phyloP scores from a whole-genome alignment of 805 yeast genomes.

The Ogataea wickerhamii region DNA sequence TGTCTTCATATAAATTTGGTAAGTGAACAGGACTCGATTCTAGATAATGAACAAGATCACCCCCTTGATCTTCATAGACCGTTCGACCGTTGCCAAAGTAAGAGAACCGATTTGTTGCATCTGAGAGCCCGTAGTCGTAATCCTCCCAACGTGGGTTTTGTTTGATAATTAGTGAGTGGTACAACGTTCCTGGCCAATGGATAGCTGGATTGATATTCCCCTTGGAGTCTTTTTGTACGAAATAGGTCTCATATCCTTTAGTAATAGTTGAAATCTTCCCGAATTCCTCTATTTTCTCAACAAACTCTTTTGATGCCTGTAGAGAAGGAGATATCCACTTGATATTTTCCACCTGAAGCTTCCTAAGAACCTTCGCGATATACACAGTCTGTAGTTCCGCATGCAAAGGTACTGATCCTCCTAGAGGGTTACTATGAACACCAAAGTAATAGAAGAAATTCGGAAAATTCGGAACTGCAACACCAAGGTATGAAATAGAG shows the following conservation, averaged over 20 bases:
- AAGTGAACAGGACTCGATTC: background rate
- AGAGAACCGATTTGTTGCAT: background rate
- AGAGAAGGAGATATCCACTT: conserved; percentile 1
- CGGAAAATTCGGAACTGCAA: conserved; percentile 1
- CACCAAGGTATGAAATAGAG: conserved; percentile 1
- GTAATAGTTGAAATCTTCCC: conserved; percentile 1
- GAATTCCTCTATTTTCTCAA: background rate
- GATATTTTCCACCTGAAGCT: background rate
- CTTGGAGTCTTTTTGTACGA: background rate
- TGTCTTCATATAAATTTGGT: background rate
- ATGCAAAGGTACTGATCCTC: background rate
- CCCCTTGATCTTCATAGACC: background rate
- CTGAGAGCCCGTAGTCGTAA: background rate
- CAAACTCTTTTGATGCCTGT: background rate
- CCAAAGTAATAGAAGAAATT: conserved; percentile 1
- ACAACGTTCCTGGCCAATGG: conserved; percentile 1
- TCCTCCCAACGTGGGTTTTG: conserved; percentile 1
- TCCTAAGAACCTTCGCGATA: conserved; percentile 1
- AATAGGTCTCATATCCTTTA: conserved; percentile 1
- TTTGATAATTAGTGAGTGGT: conserved; percentile 1
- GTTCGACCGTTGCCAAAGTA: conserved; percentile 1
- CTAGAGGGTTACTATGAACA: background rate
- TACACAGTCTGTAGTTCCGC: conserved; percentile 1
- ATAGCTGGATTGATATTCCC: background rate
- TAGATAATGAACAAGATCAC: conserved; percentile 1